A percentile compares a stretch with the other conserved stretches of the same genome.
These are phyloP conservation scores for Pichia kudriavzevii DNA, from an alignment of 1,139 yeast genomes.

Conservation along the genomic window DNA sequence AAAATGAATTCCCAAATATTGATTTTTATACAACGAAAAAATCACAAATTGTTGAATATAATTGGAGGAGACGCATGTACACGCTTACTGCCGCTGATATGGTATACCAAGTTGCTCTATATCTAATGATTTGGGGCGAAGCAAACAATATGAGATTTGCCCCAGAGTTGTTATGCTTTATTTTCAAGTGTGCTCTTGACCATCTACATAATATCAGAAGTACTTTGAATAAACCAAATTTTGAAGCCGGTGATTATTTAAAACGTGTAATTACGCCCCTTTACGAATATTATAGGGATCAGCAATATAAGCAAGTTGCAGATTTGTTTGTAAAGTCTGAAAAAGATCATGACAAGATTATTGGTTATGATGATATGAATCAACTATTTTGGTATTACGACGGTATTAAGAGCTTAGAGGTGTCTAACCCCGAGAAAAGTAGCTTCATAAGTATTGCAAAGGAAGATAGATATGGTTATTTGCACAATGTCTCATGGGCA, in stretches of 20 bases:
- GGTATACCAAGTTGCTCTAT: conserved; percentile 84
- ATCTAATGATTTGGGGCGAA: conserved; percentile 95
- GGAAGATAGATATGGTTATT: conserved; percentile 37
- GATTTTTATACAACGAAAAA: conserved; percentile 45
- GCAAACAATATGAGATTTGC: conserved; percentile 95
- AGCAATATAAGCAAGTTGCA: conserved; percentile 34
- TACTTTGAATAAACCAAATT: conserved; percentile 14
- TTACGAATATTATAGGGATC: conserved; percentile 37
- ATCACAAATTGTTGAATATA: conserved; percentile 66
- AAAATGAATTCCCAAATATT: conserved; percentile 35
- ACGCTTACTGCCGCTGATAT: conserved; percentile 64
- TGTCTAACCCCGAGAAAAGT: conserved; percentile 29
- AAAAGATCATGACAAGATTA: conserved; percentile 59
- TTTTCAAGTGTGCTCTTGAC: conserved; percentile 89
- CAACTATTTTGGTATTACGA: conserved; percentile 77
- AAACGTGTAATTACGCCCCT: conserved; percentile 39
- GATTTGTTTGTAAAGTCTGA: conserved; percentile 42
- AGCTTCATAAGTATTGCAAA: conserved; percentile 39
- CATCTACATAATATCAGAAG: conserved; percentile 36
- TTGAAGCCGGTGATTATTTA: conserved; percentile 30
- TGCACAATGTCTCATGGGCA: conserved; percentile 55
- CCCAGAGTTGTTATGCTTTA: conserved; percentile 83
- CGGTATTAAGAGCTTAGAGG: conserved; percentile 45
- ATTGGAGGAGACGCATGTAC: conserved; percentile 80
- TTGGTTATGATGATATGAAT: conserved; percentile 84